Evolutionary conservation across 768 basidiomycete genomes (phyloP).

Genomic region (Leccinellum albellum): DNA sequence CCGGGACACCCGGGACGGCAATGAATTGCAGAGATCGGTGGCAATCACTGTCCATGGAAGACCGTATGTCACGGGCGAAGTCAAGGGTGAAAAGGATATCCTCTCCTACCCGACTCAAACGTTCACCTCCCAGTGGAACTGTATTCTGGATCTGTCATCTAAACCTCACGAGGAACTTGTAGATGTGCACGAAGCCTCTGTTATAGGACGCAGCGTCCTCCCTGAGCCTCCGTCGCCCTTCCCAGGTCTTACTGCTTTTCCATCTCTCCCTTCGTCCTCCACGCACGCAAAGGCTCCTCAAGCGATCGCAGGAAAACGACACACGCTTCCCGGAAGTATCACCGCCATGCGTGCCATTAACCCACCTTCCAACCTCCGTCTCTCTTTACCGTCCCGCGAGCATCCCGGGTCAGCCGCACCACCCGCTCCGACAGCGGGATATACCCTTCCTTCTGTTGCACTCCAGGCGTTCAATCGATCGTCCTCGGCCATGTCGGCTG

Average conservation of each 20-base stretch:
- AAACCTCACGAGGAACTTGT: conserved; percentile 22
- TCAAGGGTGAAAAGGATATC: conserved; percentile 12
- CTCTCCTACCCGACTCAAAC: conserved; percentile 59
- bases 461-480: conserved; percentile 30
- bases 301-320: conserved; percentile 55
- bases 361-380: conserved; percentile 14
- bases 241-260: conserved; percentile 39
- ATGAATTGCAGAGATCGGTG: conserved; percentile 69
- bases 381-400: conserved; percentile 29
- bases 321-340: conserved; percentile 42
- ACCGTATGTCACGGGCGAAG: conserved; percentile 46
- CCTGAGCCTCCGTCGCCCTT: conserved; percentile 83
- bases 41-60: conserved; percentile 75
- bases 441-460: conserved; percentile 34
- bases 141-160: conserved; percentile 72
- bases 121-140: conserved; percentile 89
- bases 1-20: conserved; percentile 29
- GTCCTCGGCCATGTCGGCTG: conserved; percentile 26
- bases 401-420: conserved; percentile 11
- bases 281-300: conserved; percentile 23
- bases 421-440: conserved; percentile 13
- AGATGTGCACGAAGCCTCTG: conserved; percentile 14
- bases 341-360: conserved; percentile 30
- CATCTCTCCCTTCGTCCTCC: conserved; percentile 28
- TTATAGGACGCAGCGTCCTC: conserved; percentile 39